phyloP scores from a whole-genome alignment of 2,329 filamentous ascomycete genomes.

The Fusarium praegraminearum region DNA sequence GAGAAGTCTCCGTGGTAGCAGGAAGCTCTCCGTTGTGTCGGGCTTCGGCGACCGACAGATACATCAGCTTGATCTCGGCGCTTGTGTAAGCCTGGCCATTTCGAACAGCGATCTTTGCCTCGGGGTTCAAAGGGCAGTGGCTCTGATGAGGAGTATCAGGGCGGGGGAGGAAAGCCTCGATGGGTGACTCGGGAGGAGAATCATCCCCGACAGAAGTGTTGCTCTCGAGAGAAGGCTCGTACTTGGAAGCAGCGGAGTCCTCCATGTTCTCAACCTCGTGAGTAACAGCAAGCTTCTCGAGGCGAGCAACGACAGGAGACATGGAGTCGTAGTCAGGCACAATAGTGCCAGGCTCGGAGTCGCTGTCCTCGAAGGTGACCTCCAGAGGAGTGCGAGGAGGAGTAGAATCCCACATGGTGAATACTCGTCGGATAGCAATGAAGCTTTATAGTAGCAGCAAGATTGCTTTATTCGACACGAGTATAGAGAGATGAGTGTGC shows the following conservation, averaged over 20 bases:
- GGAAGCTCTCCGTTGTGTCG: conserved; percentile 52
- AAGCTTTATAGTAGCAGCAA: neutral
- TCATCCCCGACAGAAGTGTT: neutral
- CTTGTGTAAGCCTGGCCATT: conserved; percentile 21
- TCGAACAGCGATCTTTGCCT: neutral
- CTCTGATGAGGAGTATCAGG: conserved; percentile 1
- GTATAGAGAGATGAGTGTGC: conserved; percentile 1
- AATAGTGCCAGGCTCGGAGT: conserved; percentile 2
- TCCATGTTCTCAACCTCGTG: conserved; percentile 10
- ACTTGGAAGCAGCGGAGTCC: neutral
- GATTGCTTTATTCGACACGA: neutral
- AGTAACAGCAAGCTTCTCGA: conserved; percentile 12
- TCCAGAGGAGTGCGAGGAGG: conserved; percentile 7
- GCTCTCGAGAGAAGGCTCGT: neutral
- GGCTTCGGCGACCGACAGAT: conserved; percentile 46
- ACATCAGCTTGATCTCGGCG: conserved; percentile 50
- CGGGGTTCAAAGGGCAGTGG: neutral
- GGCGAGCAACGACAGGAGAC: conserved; percentile 17
- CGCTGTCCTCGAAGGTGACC: conserved; percentile 11
- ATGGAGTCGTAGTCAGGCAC: conserved; percentile 12
- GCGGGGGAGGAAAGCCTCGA: conserved; percentile 21
- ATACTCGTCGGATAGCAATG: neutral
- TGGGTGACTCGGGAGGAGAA: conserved; percentile 23
- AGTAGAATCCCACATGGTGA: conserved; percentile 15
- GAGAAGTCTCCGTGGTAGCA: conserved; percentile 43